Conservation (phyloP, 2,329 filamentous ascomycete species). For the Colletotrichum navitas region DNA sequence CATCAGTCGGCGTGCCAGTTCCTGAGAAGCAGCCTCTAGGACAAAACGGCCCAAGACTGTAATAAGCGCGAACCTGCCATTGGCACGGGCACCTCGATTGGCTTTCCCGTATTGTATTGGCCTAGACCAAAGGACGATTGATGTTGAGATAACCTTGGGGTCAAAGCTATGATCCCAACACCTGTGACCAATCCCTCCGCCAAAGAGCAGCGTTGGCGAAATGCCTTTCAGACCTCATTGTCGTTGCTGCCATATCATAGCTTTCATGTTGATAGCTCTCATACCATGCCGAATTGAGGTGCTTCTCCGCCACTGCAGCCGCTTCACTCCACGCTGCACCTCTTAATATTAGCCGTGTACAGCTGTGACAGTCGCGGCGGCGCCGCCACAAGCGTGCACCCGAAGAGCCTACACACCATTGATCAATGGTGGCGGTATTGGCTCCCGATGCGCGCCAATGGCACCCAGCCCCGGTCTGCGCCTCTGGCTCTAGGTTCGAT, state of each 20-base stretch:
- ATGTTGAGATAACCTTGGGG: constrained; percentile 14
- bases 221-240: background rate
- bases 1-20: constrained; percentile 6
- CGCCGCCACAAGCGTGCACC: background rate
- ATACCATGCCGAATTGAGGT: background rate
- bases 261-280: background rate
- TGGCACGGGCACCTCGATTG: too few relatives aligned
- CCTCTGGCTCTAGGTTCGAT: background rate
- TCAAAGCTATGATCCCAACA: constrained; percentile 5
- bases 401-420: background rate
- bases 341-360: background rate
- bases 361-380: background rate
- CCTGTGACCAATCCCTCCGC: constrained; percentile 5
- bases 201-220: constrained; percentile 7
- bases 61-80: background rate
- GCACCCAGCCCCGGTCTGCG: background rate
- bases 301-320: background rate
- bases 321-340: background rate
- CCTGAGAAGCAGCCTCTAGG: too few relatives aligned
- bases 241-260: background rate
- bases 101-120: background rate
- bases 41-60: background rate
- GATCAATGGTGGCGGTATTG: background rate
- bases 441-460: constrained; percentile 14
- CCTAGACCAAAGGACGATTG: background rate